A percentile compares a stretch with the other conserved stretches of the same genome.
Evolutionary conservation across 306 rosid species (phyloP).

Genomic region (Trifolium dubium): DNA sequence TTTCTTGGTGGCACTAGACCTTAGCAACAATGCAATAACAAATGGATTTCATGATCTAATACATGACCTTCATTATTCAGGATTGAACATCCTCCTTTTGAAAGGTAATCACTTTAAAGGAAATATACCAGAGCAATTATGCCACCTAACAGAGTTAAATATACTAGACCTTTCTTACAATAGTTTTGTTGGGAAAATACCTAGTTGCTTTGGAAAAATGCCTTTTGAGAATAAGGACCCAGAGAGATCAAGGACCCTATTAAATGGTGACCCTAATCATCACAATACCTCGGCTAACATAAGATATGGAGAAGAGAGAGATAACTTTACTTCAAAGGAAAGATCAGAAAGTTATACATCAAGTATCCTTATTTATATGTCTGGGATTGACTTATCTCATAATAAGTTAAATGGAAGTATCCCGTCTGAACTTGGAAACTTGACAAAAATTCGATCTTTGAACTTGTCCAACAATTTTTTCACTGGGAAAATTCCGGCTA

Average conservation of each 20-base stretch:
- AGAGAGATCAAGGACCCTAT: background rate
- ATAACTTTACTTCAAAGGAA: background rate
- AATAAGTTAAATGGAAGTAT: background rate
- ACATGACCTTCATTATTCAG: background rate
- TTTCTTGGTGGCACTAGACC: background rate
- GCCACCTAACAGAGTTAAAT: background rate
- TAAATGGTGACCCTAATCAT: too few species aligned
- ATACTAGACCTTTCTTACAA: background rate
- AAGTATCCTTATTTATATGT: background rate
- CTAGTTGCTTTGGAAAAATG: slow-evolving; percentile 26
- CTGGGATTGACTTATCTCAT: slow-evolving; percentile 15
- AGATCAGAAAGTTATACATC: background rate
- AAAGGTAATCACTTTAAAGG: slow-evolving; percentile 31
- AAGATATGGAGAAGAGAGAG: background rate
- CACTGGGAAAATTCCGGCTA: background rate
- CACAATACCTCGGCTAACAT: too few species aligned
- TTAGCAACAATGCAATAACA: slow-evolving; percentile 26
- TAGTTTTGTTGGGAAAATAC: slow-evolving; percentile 18
- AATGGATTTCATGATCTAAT: slow-evolving; percentile 13
- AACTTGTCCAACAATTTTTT: slow-evolving; percentile 9
- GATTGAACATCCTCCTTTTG: slow-evolving; percentile 6
- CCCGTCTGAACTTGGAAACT: slow-evolving; percentile 33
- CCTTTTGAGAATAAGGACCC: background rate
- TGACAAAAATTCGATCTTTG: background rate
- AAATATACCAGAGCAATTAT: slow-evolving; percentile 1